Base-by-base conservation (phyloP, 768 basidiomycete species). In the Galerina sulciceps region DNA sequence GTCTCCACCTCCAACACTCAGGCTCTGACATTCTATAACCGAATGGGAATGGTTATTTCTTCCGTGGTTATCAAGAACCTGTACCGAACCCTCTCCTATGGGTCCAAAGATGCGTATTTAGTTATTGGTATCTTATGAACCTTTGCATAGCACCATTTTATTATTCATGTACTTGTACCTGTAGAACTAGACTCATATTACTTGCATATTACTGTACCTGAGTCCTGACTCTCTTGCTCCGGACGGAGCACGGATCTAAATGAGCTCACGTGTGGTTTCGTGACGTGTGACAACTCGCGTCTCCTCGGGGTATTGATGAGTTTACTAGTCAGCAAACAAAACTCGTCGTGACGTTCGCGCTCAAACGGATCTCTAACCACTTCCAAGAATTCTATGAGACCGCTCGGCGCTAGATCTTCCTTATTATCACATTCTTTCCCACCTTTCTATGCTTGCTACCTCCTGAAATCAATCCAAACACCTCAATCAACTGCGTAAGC, bases 401-500 rank as follows among this genome's bases (percentile, higher is more conserved):
- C 54, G 13, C 52, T 65, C 17, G 64, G 64, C 26, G 26, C 60
- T 6, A 59, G 61, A 34, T 61, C 67, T 22, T 58, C 63, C n/a
- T 43, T 71, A 10, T 53, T 67, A 17, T 56, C 55, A 36, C 66
- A 69, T 51, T 47, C 66, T 15, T 83, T 86, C 61, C 89, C 89
- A 0, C 65, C 80, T 0, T 92, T 94, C 71, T 94, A 94, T 69
- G 88, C 90, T 3, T 93, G 91, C 70, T 94, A 94, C 69, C 81
- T 94, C 0, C 78, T 94, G 22, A 88, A 87, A 67, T 91, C 90
- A 0, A 70, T 85, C 2, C 80, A 84, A 23, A 82, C 80, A 0
- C 77, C 85, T 0, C 73, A 75, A 18, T 80, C 86, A 8, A 82
- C 76, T 55, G 68, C 71, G 77, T 79, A 67, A 52, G 76, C 60